Base-by-base conservation (phyloP, 257 asterid genomes). In the Verbena officinalis region DNA sequence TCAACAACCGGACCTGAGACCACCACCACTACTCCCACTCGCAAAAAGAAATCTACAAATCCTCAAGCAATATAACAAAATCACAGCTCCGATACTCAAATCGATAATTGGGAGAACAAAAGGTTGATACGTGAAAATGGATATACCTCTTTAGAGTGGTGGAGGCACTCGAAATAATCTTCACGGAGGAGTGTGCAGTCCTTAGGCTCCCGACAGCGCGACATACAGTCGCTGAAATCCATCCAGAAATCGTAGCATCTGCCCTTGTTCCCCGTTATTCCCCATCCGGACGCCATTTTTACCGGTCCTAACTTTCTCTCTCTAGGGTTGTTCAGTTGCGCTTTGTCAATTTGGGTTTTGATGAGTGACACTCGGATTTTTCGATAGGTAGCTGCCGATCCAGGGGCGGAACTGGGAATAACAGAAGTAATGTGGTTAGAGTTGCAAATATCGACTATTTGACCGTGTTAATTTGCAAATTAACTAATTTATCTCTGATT, bases 221-320 rank as follows among this genome's bases (percentile, higher is more conserved):
- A 93, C 97, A 90, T 93, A 65, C 99, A 93, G 42, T 93, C 97
- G 64, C 97, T 93, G 65, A 93, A 93, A 48, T 90, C 96, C 74
- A 84, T 83, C 99, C 99, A 94, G 86, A 94, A 94, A 75, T 94
- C 99, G 73, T 94, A 90, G 70, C 99, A 94, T 46, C 97, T 79
- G 1, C 97, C 97, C 74, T 90, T 90, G 88, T 88, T 94, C 62
- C 99, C 99, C 6, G 95, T 84, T 42, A 94, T 94, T 57, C 97
- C 97, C 97, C 97, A 93, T 21, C 97, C 97, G 20, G 97, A 93
- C 71, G 97, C 97, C 97, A 90, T 93, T 67, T n/a, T 68, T 17
- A 27, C 58, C 65, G 54, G 45, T 46, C 45, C 69, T 34, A 67
- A 64, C 67, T 50, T 64, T 69, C 67, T 70, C 68, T 57, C 56